phyloP scores from a whole-genome alignment of 2,329 filamentous ascomycete species.

The Aspergillus fructus region DNA sequence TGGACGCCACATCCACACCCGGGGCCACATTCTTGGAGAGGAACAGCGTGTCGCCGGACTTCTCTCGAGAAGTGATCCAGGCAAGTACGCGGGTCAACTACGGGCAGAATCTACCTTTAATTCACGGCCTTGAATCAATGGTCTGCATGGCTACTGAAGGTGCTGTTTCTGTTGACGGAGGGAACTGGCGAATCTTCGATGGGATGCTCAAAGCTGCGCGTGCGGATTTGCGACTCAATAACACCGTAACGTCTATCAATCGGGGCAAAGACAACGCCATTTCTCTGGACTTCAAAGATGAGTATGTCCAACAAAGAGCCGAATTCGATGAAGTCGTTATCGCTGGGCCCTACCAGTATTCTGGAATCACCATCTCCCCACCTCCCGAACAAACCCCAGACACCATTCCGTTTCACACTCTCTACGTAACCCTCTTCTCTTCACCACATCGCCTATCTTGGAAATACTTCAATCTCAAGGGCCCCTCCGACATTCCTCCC shows the following conservation, averaged over 20 bases:
- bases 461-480: constrained; percentile 67
- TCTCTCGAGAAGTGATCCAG: constrained; percentile 80
- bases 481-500: constrained; percentile 55
- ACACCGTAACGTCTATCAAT: constrained; percentile 63
- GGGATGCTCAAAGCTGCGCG: constrained; percentile 68
- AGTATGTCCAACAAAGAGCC: constrained; percentile 17
- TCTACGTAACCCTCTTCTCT: constrained; percentile 88
- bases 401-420: constrained; percentile 76
- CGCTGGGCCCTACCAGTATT: constrained; percentile 79
- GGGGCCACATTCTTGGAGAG: constrained; percentile 70
- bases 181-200: constrained; percentile 95
- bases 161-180: constrained; percentile 73
- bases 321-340: constrained; percentile 78
- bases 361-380: constrained; percentile 59
- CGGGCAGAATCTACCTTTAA: constrained; percentile 79
- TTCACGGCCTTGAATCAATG: constrained; percentile 89
- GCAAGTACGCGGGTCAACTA: constrained; percentile 93
- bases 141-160: constrained; percentile 88
- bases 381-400: constrained; percentile 59
- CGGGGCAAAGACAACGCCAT: constrained; percentile 41
- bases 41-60: constrained; percentile 66
- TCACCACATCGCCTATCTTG: constrained; percentile 72
- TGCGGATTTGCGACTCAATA: constrained; percentile 64
- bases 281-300: constrained; percentile 39
- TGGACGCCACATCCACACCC: constrained; percentile 65